Conservation (phyloP, 116 monocot species). For the Iris pallida region DNA sequence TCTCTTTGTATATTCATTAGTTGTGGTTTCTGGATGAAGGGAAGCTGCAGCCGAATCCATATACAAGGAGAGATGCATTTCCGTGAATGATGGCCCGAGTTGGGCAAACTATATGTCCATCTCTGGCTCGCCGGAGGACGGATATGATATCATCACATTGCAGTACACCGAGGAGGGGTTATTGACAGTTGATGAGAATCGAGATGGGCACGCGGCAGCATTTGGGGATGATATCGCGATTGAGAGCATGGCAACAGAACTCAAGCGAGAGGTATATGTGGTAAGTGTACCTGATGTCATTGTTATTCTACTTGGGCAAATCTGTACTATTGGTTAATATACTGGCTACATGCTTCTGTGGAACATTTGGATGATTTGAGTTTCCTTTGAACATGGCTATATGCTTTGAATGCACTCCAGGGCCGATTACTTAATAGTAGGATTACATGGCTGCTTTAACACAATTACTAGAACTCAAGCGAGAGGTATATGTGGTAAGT, state of each 20-base stretch:
- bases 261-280: slow-evolving; percentile 73
- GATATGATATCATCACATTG: slow-evolving; percentile 70
- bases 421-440: too few species aligned
- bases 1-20: background rate
- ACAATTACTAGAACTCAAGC: slow-evolving; percentile 64
- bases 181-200: slow-evolving; percentile 71
- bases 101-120: slow-evolving; percentile 88
- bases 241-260: slow-evolving; percentile 74
- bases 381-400: too few species aligned
- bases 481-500: slow-evolving; percentile 78
- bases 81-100: slow-evolving; percentile 47
- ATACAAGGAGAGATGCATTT: slow-evolving; percentile 69
- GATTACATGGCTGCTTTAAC: too few species aligned
- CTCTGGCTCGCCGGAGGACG: slow-evolving; percentile 67
- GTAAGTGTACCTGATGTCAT: slow-evolving; percentile 21
- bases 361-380: too few species aligned
- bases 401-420: too few species aligned
- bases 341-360: too few species aligned
- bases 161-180: slow-evolving; percentile 83
- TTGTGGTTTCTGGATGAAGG: slow-evolving; percentile 21
- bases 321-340: too few species aligned
- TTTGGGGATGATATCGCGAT: slow-evolving; percentile 92
- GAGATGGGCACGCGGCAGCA: slow-evolving; percentile 60
- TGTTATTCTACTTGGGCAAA: too few species aligned
- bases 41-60: slow-evolving; percentile 68